phyloP scores from a whole-genome alignment of 2,329 filamentous ascomycete genomes.

The Beauveria brongniartii region DNA sequence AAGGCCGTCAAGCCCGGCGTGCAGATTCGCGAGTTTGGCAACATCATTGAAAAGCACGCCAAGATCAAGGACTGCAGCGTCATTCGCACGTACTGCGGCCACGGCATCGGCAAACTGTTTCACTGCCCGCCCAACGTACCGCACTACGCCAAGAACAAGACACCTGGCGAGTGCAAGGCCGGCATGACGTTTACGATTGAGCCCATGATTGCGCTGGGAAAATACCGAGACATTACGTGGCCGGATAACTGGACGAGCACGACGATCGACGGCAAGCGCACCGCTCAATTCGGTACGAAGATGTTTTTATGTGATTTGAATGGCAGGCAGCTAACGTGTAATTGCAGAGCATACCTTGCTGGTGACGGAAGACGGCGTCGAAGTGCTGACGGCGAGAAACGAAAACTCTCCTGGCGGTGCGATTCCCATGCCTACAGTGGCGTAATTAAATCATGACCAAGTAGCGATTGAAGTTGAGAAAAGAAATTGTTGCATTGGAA shows the following conservation, averaged over 20 bases:
- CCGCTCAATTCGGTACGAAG: constrained; percentile 79
- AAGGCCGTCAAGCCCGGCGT: constrained; percentile 88
- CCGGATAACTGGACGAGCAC: constrained; percentile 98
- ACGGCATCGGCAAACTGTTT: constrained; percentile 90
- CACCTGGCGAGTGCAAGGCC: constrained; percentile 83
- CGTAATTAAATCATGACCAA: constrained; percentile 13
- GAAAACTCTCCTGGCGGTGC: constrained; percentile 69
- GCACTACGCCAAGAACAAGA: constrained; percentile 98
- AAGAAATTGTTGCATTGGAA: not conserved
- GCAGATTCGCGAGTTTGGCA: constrained; percentile 86
- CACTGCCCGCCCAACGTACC: constrained; percentile 91
- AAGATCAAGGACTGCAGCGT: constrained; percentile 81
- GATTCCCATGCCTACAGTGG: constrained; percentile 44
- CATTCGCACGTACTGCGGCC: constrained; percentile 91
- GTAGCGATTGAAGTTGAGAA: not conserved
- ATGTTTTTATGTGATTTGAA: not conserved
- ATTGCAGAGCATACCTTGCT: constrained; percentile 67
- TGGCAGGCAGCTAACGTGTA: constrained; percentile 16
- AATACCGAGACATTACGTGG: constrained; percentile 90
- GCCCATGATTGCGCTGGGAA: constrained; percentile 93
- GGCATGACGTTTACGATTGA: constrained; percentile 99
- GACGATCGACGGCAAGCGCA: constrained; percentile 79
- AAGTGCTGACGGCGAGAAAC: constrained; percentile 68
- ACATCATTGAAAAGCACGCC: constrained; percentile 90
- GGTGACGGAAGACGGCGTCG: constrained; percentile 74